Evolutionary conservation across 768 basidiomycete genomes (phyloP).

Genomic region (Psilocybe cyanescens): DNA sequence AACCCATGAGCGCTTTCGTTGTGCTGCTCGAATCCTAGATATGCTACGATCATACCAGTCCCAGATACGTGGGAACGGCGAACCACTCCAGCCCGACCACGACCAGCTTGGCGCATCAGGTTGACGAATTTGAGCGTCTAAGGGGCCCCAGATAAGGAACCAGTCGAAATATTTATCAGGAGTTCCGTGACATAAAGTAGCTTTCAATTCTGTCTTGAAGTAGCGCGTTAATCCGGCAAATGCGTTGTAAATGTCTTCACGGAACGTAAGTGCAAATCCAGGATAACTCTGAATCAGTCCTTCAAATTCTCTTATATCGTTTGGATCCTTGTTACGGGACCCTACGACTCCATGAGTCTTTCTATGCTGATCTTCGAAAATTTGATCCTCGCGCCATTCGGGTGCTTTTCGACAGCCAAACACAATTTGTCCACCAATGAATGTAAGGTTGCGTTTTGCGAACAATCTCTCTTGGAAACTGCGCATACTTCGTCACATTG

Average conservation of each 20-base stretch:
- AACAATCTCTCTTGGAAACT: conserved; percentile 9
- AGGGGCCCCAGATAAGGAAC: conserved; percentile 6
- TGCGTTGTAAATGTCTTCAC: conserved; percentile 4
- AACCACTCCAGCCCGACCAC: conserved; percentile 9
- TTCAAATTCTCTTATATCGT: not conserved
- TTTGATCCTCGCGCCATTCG: conserved; percentile 3
- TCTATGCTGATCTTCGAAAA: not conserved
- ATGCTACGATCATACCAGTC: not conserved
- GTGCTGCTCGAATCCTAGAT: not conserved
- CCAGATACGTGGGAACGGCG: not conserved
- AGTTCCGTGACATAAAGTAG: conserved; percentile 2
- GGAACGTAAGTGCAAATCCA: not conserved
- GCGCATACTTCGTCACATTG: not conserved
- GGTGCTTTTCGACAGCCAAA: conserved; percentile 1
- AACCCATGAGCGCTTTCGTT: conserved; percentile 6
- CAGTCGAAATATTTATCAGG: conserved; percentile 10
- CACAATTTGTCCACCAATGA: conserved; percentile 5
- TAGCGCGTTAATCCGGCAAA: not conserved
- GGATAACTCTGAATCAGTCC: not conserved
- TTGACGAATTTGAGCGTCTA: not conserved
- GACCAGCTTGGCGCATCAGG: conserved; percentile 8
- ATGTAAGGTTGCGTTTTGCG: conserved; percentile 7
- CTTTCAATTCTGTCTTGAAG: not conserved
- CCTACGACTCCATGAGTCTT: not conserved
- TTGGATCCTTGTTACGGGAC: not conserved